These are phyloP conservation scores for Alternaria rosae DNA, from an alignment of 2,329 filamentous ascomycete species.

Conservation along the genomic window DNA sequence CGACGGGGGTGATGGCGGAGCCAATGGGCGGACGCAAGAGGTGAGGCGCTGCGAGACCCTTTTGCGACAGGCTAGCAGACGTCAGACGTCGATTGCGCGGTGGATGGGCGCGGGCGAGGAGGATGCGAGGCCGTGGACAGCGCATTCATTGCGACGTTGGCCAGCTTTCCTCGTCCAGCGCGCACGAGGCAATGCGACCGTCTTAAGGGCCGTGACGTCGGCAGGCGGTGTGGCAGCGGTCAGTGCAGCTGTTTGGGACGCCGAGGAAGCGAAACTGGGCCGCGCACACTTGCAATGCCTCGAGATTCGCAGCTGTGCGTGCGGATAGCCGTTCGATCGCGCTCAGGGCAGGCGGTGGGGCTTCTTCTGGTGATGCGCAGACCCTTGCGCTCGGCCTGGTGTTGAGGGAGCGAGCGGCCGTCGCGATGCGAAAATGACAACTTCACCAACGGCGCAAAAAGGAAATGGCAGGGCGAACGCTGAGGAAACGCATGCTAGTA, in stretches of 20 bases:
- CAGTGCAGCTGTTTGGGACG: constrained; percentile 46
- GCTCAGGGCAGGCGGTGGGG: constrained; percentile 14
- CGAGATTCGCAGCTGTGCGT: constrained; percentile 24
- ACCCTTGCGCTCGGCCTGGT: constrained; percentile 16
- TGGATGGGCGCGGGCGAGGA: constrained; percentile 42
- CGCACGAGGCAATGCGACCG: constrained; percentile 41
- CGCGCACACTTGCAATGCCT: constrained; percentile 21
- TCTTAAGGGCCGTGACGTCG: constrained; percentile 44
- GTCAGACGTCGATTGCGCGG: constrained; percentile 42
- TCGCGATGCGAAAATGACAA: constrained; percentile 12
- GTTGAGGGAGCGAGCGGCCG: constrained; percentile 32
- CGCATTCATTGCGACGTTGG: constrained; percentile 51
- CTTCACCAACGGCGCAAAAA: constrained; percentile 14
- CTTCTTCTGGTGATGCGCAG: constrained; percentile 20
- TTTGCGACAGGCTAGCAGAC: constrained; percentile 44
- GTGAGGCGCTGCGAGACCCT: constrained; percentile 42
- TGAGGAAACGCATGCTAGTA: constrained; percentile 39
- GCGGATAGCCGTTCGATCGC: constrained; percentile 24
- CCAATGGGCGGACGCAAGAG: constrained; percentile 44
- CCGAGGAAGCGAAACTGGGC: constrained; percentile 38
- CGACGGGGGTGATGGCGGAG: constrained; percentile 26
- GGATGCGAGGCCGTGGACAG: constrained; percentile 43
- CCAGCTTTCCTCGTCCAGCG: constrained; percentile 38
- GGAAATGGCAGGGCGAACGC: constrained; percentile 38
- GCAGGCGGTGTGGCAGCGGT: constrained; percentile 50